These are phyloP conservation scores for Colletotrichum tropicale DNA, from an alignment of 2,329 filamentous ascomycete species.

Conservation along the genomic window DNA sequence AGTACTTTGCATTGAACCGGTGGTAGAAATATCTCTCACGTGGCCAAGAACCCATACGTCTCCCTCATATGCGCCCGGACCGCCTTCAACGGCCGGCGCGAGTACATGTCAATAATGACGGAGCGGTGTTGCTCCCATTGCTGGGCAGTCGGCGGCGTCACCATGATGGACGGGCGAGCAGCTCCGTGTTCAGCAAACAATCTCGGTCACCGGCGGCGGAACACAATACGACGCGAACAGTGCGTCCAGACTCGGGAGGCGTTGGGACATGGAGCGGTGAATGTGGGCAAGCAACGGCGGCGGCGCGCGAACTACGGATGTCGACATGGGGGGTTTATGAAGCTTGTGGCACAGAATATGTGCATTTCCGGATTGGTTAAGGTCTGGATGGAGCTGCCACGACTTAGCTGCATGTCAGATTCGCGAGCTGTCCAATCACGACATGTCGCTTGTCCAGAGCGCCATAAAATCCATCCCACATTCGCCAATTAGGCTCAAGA, in stretches of 20 bases:
- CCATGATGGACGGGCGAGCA: neutral
- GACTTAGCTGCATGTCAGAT: neutral
- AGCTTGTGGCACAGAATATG: neutral
- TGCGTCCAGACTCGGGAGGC: neutral
- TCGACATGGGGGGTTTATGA: neutral
- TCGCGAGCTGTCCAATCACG: neutral
- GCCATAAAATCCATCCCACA: neutral
- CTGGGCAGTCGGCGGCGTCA: conserved; percentile 6
- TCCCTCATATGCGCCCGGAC: neutral
- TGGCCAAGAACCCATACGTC: neutral
- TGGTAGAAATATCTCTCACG: neutral
- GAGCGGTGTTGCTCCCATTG: conserved; percentile 7
- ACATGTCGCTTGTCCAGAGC: neutral
- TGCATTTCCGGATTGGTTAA: neutral
- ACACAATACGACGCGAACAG: neutral
- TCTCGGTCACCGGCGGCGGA: neutral
- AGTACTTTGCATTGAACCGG: neutral
- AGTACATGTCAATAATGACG: conserved; percentile 5
- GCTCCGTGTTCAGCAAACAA: neutral
- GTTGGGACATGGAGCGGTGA: neutral
- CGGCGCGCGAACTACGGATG: neutral
- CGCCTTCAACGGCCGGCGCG: neutral
- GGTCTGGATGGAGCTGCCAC: neutral
- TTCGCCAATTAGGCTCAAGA: neutral
- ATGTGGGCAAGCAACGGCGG: neutral